Conservation (phyloP, 2,329 filamentous ascomycete genomes). For the Ophiostoma sp. region DNA sequence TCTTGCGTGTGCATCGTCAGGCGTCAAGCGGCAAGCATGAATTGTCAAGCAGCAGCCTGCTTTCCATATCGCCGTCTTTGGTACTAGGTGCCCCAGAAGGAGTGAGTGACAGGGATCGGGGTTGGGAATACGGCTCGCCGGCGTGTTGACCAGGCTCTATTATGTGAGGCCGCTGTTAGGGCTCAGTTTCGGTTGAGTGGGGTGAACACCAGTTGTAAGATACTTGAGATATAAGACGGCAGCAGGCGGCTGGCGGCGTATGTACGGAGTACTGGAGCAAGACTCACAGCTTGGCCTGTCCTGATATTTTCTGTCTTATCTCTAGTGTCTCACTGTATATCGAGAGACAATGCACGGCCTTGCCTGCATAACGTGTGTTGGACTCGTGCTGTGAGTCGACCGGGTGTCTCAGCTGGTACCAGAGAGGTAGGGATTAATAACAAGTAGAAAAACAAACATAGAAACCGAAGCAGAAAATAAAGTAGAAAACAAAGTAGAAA, state of each 20-base stretch:
- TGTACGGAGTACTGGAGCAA: no score
- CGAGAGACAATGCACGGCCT: constrained; percentile 7
- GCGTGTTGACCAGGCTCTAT: background rate
- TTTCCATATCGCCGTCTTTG: no score
- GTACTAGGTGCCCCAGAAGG: no score
- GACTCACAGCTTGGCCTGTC: background rate
- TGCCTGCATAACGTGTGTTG: background rate
- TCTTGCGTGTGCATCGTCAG: background rate
- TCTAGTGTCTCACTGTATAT: background rate
- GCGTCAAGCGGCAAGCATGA: background rate
- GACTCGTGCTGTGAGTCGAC: background rate
- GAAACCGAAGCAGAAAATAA: background rate
- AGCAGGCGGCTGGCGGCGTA: no score
- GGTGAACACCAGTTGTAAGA: background rate
- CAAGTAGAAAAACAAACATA: background rate
- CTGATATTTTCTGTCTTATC: background rate
- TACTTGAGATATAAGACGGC: no score
- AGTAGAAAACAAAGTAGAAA: background rate
- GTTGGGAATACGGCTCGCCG: background rate
- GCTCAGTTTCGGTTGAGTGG: background rate
- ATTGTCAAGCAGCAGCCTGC: background rate
- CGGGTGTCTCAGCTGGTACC: background rate
- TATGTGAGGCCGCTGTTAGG: background rate
- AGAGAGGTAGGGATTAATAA: background rate
- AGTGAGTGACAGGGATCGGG: background rate